A percentile compares a stretch with the other conserved stretches of the same genome.
Evolutionary conservation across 177 flowering plant genomes (phyloP).

Genomic region (Vitis hybrid): DNA sequence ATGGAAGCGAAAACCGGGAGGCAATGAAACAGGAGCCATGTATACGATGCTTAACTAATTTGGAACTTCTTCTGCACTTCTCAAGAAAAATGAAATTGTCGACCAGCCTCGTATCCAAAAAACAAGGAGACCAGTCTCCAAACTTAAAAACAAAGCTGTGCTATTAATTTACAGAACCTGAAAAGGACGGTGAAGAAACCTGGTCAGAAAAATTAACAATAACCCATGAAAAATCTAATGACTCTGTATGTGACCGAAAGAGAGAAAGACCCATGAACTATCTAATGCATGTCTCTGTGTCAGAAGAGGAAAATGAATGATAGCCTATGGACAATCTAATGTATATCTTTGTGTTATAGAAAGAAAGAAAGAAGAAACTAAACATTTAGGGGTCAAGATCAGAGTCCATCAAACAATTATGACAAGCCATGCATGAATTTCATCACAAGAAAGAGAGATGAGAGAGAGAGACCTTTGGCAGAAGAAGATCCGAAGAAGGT

Average conservation of each 20-base stretch:
- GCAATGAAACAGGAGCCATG: slow-evolving; percentile 77
- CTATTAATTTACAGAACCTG: slow-evolving; percentile 7
- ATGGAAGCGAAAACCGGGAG: slow-evolving; percentile 80
- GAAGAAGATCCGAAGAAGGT: slow-evolving; percentile 11
- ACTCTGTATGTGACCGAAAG: no score
- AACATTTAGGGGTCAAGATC: not conserved
- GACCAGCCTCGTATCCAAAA: slow-evolving; percentile 15
- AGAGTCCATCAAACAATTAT: not conserved
- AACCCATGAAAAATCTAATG: no score
- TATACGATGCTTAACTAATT: not conserved
- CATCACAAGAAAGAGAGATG: not conserved
- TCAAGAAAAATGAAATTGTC: not conserved
- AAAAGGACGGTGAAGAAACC: not conserved
- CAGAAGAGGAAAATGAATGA: no score
- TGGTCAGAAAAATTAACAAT: no score
- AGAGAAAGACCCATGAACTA: no score
- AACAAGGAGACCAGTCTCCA: slow-evolving; percentile 5
- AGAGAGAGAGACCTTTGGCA: slow-evolving; percentile 14
- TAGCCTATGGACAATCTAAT: no score
- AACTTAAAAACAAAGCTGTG: slow-evolving; percentile 9
- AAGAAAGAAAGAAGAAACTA: not conserved
- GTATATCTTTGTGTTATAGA: not conserved
- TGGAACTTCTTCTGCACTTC: slow-evolving; percentile 17
- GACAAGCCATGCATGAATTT: not conserved
- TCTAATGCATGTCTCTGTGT: no score